phyloP scores from a whole-genome alignment of 2,329 filamentous ascomycete species.

The Trichoderma asperellum region DNA sequence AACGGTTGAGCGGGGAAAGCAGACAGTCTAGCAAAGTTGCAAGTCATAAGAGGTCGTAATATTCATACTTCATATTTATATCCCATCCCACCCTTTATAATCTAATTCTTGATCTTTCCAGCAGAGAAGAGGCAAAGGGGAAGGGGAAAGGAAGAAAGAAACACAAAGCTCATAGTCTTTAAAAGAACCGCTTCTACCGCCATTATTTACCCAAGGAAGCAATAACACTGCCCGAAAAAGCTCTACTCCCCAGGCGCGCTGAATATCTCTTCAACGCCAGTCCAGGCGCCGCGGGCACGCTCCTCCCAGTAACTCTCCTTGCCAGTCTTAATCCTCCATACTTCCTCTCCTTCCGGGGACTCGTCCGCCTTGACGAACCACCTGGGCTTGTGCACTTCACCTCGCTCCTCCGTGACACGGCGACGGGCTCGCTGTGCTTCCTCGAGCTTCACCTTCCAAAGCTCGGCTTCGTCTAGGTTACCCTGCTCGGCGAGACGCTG shows the following conservation, averaged over 20 bases:
- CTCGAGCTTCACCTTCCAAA: conserved; percentile 79
- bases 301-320: conserved; percentile 96
- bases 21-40: background rate
- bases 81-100: background rate
- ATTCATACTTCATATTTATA: conserved; percentile 9
- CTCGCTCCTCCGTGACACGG: conserved; percentile 73
- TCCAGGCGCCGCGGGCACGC: conserved; percentile 70
- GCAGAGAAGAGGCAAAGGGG: background rate
- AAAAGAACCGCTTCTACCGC: conserved; percentile 1
- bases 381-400: conserved; percentile 71
- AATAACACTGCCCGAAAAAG: conserved; percentile 21
- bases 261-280: conserved; percentile 58
- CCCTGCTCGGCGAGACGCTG: conserved; percentile 84
- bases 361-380: conserved; percentile 82
- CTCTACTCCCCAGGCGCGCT: conserved; percentile 37
- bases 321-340: conserved; percentile 76
- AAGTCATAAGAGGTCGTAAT: conserved; percentile 11
- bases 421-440: conserved; percentile 80
- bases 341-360: conserved; percentile 63
- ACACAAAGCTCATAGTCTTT: background rate
- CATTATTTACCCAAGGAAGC: conserved; percentile 23
- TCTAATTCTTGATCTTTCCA: background rate
- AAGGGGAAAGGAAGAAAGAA: background rate
- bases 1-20: background rate
- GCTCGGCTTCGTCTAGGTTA: conserved; percentile 81